These are phyloP conservation scores for Sporothrix globosa DNA, from an alignment of 2,329 filamentous ascomycete genomes.

Conservation along the genomic window DNA sequence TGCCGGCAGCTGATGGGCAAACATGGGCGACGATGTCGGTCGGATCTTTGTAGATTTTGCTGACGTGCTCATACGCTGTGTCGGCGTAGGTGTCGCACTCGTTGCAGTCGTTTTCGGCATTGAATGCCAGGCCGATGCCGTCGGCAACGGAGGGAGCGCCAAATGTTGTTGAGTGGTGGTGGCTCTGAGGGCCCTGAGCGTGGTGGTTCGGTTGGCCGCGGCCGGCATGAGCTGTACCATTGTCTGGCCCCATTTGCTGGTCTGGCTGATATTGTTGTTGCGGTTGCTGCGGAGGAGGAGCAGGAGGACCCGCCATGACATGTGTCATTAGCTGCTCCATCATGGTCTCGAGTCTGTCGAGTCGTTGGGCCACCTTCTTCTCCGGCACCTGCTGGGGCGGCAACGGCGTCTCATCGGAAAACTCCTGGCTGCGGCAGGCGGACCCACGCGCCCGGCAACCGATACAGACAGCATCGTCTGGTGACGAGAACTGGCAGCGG, in stretches of 20 bases:
- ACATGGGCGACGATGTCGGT: constrained; percentile 25
- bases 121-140: not conserved
- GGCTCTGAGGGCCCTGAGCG: not conserved
- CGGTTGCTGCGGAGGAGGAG: not conserved
- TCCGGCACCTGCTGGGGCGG: constrained; percentile 41
- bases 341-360: constrained; percentile 52
- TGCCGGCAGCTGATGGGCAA: constrained; percentile 29
- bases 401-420: constrained; percentile 44
- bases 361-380: constrained; percentile 48
- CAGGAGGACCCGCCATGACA: constrained; percentile 38
- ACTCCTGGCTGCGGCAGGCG: constrained; percentile 52
- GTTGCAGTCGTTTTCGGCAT: not conserved
- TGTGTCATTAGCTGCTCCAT: constrained; percentile 52
- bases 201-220: not conserved
- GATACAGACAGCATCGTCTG: constrained; percentile 48
- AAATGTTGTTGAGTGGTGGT: not conserved
- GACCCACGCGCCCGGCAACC: constrained; percentile 50
- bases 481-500: constrained; percentile 50
- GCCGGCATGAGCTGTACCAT: not conserved
- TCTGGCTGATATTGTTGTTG: not conserved
- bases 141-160: not conserved
- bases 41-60: constrained; percentile 23
- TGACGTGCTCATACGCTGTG: not conserved
- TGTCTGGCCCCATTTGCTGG: not conserved
- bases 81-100: not conserved